Percentiles rank a stretch among this genome's conserved stretches.
These are phyloP conservation scores for Metschnikowia sp. DNA, from an alignment of 805 yeast genomes.

Conservation along the genomic window DNA sequence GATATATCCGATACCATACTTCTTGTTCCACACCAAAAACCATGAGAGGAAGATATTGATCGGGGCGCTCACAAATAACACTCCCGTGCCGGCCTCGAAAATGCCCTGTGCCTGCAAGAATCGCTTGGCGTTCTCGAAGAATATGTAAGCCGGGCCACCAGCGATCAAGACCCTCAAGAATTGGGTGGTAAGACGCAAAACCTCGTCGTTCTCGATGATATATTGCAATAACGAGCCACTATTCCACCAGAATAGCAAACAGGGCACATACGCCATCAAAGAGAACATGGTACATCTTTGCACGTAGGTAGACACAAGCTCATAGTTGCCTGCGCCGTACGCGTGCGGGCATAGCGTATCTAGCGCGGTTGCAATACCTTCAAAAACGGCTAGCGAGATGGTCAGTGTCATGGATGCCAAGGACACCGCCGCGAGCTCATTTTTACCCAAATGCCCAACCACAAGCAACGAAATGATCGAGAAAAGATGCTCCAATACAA, in stretches of 20 bases:
- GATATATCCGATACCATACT: constrained; percentile 37
- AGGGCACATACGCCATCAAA: constrained; percentile 34
- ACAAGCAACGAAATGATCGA: constrained; percentile 41
- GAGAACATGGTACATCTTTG: constrained; percentile 38
- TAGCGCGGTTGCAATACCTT: constrained; percentile 45
- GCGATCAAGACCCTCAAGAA: constrained; percentile 33
- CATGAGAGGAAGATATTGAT: constrained; percentile 38
- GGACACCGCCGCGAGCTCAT: constrained; percentile 45
- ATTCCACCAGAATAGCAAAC: constrained; percentile 41
- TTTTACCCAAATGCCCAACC: constrained; percentile 44
- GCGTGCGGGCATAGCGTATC: constrained; percentile 47
- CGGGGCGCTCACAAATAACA: constrained; percentile 40
- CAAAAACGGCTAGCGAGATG: constrained; percentile 42
- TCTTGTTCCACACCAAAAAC: constrained; percentile 42
- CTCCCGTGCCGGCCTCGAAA: constrained; percentile 46
- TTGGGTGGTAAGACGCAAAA: constrained; percentile 30
- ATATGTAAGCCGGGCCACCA: constrained; percentile 44
- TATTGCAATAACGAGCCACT: constrained; percentile 25
- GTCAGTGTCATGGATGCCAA: constrained; percentile 44
- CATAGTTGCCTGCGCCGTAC: constrained; percentile 41
- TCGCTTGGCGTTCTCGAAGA: constrained; percentile 40
- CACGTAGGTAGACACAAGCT: constrained; percentile 34
- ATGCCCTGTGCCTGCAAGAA: constrained; percentile 46
- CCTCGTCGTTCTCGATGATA: constrained; percentile 33
- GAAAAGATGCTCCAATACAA: constrained; percentile 42